phyloP scores from a whole-genome alignment of 2,329 filamentous ascomycete species.

The Magnaporthales sp. region DNA sequence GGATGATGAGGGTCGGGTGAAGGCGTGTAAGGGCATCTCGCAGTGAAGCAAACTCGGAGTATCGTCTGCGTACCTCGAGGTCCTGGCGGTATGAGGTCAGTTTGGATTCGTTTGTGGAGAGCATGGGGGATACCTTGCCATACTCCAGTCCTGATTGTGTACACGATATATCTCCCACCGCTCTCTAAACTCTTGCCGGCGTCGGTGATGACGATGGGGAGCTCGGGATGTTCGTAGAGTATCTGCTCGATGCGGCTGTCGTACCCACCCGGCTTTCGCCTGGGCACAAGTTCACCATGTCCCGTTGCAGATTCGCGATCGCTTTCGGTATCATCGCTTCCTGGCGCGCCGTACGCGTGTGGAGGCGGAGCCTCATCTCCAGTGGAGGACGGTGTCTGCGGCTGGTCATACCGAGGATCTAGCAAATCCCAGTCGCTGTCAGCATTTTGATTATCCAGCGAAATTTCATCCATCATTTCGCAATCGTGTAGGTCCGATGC shows the following conservation, averaged over 20 bases:
- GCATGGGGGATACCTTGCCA: background rate
- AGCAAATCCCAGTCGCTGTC: slow-evolving; percentile 33
- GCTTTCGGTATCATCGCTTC: slow-evolving; percentile 31
- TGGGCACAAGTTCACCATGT: slow-evolving; percentile 38
- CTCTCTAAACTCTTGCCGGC: slow-evolving; percentile 93
- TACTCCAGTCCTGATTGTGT: slow-evolving; percentile 93
- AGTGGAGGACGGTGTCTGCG: slow-evolving; percentile 63
- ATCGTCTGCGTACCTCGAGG: slow-evolving; percentile 86
- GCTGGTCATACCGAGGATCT: slow-evolving; percentile 54
- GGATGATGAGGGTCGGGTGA: slow-evolving; percentile 91
- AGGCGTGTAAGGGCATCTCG: slow-evolving; percentile 81
- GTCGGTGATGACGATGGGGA: slow-evolving; percentile 85
- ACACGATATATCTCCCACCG: slow-evolving; percentile 89
- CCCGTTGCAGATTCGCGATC: slow-evolving; percentile 28
- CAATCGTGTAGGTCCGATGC: background rate
- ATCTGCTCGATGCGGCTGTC: slow-evolving; percentile 96
- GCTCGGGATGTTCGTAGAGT: slow-evolving; percentile 85
- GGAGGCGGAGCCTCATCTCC: slow-evolving; percentile 55
- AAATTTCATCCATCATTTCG: slow-evolving; percentile 29
- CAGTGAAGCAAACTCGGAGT: slow-evolving; percentile 92
- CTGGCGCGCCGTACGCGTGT: slow-evolving; percentile 18
- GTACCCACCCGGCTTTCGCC: slow-evolving; percentile 75
- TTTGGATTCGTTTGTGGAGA: background rate
- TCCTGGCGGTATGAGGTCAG: slow-evolving; percentile 50
- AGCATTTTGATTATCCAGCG: slow-evolving; percentile 25